Conservation (phyloP, 345 rosid species). For the Gynandropsis gynandra region DNA sequence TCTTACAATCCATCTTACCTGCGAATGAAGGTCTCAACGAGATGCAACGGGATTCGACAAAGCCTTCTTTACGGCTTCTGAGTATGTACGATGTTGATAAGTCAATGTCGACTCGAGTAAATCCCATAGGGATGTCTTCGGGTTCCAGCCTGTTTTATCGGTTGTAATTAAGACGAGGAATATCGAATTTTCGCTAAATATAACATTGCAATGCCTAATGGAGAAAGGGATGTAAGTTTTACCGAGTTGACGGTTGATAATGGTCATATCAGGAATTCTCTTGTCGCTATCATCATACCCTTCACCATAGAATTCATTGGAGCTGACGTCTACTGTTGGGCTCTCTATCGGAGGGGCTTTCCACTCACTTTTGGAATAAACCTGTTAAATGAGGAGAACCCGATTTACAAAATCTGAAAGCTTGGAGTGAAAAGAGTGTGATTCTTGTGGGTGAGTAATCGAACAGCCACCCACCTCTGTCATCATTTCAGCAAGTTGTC, state of each 20-base stretch:
- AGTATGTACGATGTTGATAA: slow-evolving; percentile 85
- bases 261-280: slow-evolving; percentile 98
- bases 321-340: slow-evolving; percentile 81
- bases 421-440: neutral
- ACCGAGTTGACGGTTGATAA: slow-evolving; percentile 88
- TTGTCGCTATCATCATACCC: slow-evolving; percentile 97
- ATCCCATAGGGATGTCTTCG: slow-evolving; percentile 92
- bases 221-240: slow-evolving; percentile 3
- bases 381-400: slow-evolving; percentile 21
- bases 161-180: too few species aligned
- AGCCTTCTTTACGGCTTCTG: slow-evolving; percentile 80
- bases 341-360: slow-evolving; percentile 47
- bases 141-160: slow-evolving; percentile 57
- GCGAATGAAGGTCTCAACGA: too few species aligned
- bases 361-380: slow-evolving; percentile 73
- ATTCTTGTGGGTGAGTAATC: neutral
- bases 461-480: slow-evolving; percentile 44
- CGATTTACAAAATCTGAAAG: neutral
- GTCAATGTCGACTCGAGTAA: slow-evolving; percentile 90
- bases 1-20: too few species aligned
- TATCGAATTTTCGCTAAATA: too few species aligned
- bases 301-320: slow-evolving; percentile 87
- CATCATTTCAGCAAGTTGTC: slow-evolving; percentile 99
- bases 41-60: slow-evolving; percentile 51
- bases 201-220: too few species aligned